phyloP scores from a whole-genome alignment of 1,139 yeast species.

The Candida sp. region DNA sequence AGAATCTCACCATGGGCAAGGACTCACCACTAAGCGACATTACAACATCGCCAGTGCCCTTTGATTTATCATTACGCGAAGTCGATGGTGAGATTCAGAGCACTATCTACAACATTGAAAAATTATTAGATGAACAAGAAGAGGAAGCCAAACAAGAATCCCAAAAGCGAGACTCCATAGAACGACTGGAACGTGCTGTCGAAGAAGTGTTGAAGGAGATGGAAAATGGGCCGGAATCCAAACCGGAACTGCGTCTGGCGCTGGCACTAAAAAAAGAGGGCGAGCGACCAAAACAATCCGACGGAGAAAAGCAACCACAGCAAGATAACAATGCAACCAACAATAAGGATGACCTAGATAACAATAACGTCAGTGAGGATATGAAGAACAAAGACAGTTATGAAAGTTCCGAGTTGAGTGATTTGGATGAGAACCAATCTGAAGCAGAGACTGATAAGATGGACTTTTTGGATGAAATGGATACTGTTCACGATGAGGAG shows the following conservation, averaged over 20 bases:
- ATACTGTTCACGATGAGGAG: slow-evolving; percentile 10
- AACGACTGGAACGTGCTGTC: neutral
- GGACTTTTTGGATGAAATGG: slow-evolving; percentile 52
- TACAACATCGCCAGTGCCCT: slow-evolving; percentile 44
- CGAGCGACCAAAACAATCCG: slow-evolving; percentile 3
- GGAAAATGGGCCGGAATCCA: neutral
- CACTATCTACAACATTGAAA: slow-evolving; percentile 5
- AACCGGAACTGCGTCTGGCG: neutral
- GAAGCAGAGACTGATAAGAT: slow-evolving; percentile 84
- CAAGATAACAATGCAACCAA: slow-evolving; percentile 3
- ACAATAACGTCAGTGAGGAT: slow-evolving; percentile 1
- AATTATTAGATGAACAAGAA: slow-evolving; percentile 4
- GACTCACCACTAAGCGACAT: slow-evolving; percentile 45
- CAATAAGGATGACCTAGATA: neutral
- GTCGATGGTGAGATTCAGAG: slow-evolving; percentile 9
- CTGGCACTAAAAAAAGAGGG: neutral
- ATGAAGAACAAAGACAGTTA: slow-evolving; percentile 23
- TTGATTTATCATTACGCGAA: slow-evolving; percentile 21
- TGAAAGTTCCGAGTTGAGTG: slow-evolving; percentile 56
- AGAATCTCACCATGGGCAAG: slow-evolving; percentile 17
- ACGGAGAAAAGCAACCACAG: neutral
- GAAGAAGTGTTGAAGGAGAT: neutral
- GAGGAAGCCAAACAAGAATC: neutral
- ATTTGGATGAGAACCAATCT: slow-evolving; percentile 66
- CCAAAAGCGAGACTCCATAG: slow-evolving; percentile 1